Percentiles rank a stretch among this genome's conserved stretches.
Evolutionary conservation across 129 eudicot species (phyloP).

Genomic region (Mikania micrantha): DNA sequence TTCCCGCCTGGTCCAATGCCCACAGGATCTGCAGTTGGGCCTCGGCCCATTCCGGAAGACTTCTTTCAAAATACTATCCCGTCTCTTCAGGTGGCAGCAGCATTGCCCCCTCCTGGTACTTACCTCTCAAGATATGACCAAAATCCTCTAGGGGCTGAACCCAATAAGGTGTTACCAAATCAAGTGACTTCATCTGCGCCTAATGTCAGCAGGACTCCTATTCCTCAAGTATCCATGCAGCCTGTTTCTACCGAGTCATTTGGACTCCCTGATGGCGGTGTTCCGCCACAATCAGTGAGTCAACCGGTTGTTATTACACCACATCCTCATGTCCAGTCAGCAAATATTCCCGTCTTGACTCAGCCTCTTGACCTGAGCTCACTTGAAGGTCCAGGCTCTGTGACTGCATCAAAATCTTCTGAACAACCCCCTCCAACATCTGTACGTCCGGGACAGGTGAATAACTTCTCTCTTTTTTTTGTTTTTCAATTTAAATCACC

Average conservation of each 20-base stretch:
- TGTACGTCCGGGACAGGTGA: conserved; percentile 99
- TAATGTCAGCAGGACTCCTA: conserved; percentile 46
- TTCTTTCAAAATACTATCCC: conserved; percentile 93
- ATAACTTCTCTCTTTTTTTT: neutral
- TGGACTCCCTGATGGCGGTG: conserved; percentile 90
- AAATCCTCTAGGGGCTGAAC: conserved; percentile 47
- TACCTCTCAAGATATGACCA: conserved; percentile 66
- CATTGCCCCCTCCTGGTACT: conserved; percentile 85
- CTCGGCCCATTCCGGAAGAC: conserved; percentile 94
- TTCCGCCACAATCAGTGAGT: conserved; percentile 71
- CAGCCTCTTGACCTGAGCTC: conserved; percentile 97
- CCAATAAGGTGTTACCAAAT: conserved; percentile 34
- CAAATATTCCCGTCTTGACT: conserved; percentile 35
- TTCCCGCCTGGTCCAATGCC: conserved; percentile 44
- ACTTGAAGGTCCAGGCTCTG: conserved; percentile 77
- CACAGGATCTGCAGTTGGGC: conserved; percentile 61
- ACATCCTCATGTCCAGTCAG: conserved; percentile 37
- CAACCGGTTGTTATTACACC: conserved; percentile 45
- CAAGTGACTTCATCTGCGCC: conserved; percentile 41
- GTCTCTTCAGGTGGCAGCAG: conserved; percentile 87
- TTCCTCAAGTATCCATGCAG: conserved; percentile 67
- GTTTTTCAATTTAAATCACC: neutral
- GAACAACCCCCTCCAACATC: conserved; percentile 80
- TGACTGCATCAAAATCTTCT: conserved; percentile 41
- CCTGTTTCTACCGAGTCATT: conserved; percentile 43